Evolutionary conservation across 441 rosid species (phyloP).

Genomic region (Isatis lusitanica): DNA sequence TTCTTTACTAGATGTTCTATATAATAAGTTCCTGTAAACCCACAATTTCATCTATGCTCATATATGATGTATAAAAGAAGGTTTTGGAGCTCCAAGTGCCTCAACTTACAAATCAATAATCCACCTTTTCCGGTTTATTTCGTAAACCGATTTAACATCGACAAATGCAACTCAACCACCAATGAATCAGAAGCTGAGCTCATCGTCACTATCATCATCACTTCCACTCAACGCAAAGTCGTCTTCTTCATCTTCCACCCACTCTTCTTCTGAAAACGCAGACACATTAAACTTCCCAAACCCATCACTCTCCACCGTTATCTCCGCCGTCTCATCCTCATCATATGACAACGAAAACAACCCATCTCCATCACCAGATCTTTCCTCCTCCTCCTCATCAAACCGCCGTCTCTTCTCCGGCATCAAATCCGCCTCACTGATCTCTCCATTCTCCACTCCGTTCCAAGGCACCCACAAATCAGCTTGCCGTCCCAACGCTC

Average conservation of each 20-base stretch:
- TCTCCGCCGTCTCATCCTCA: slow-evolving; percentile 50
- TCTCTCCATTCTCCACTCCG: slow-evolving; percentile 75
- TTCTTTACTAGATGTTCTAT: no score
- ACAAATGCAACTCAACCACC: not conserved
- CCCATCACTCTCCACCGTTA: slow-evolving; percentile 44
- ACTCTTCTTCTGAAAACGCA: slow-evolving; percentile 71
- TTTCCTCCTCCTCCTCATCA: slow-evolving; percentile 27
- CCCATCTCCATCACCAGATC: slow-evolving; percentile 38
- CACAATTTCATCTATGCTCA: no score
- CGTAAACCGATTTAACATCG: not conserved
- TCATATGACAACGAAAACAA: slow-evolving; percentile 49
- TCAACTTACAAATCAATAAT: not conserved
- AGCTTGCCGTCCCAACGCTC: slow-evolving; percentile 71
- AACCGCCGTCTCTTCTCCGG: slow-evolving; percentile 45
- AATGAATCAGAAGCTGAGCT: slow-evolving; percentile 21
- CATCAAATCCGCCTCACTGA: slow-evolving; percentile 68
- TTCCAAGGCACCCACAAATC: slow-evolving; percentile 91
- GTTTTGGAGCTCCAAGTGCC: not conserved
- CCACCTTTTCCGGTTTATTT: not conserved
- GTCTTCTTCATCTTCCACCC: slow-evolving; percentile 47
- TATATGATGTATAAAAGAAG: no score
- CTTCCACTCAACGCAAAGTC: slow-evolving; percentile 47
- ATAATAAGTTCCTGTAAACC: no score
- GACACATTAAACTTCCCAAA: slow-evolving; percentile 55
- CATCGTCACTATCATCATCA: slow-evolving; percentile 48